These are phyloP conservation scores for Teratosphaeriaceae sp. DNA, from an alignment of 2,329 filamentous ascomycete genomes.

Conservation along the genomic window DNA sequence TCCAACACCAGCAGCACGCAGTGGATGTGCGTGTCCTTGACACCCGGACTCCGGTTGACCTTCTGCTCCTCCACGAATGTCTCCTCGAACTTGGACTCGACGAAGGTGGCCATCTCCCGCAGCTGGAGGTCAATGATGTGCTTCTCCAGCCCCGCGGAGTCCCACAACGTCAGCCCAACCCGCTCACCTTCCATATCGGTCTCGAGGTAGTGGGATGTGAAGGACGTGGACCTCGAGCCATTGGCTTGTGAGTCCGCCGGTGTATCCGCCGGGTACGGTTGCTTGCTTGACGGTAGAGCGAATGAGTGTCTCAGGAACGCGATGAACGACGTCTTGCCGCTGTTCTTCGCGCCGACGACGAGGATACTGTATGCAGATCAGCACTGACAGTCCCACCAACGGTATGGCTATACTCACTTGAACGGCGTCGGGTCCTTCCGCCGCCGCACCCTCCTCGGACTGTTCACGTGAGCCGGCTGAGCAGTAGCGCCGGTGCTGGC, in stretches of 20 bases:
- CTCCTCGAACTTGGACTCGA: slow-evolving; percentile 98
- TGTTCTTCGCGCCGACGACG: slow-evolving; percentile 77
- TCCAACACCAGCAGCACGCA: slow-evolving; percentile 91
- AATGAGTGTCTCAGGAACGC: slow-evolving; percentile 88
- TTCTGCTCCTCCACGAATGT: slow-evolving; percentile 98
- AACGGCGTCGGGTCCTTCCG: slow-evolving; percentile 97
- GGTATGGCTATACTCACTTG: slow-evolving; percentile 67
- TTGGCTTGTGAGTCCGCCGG: slow-evolving; percentile 13
- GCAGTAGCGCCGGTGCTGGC: slow-evolving; percentile 86
- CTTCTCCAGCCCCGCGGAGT: slow-evolving; percentile 91
- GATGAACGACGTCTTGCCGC: slow-evolving; percentile 94
- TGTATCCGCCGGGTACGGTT: slow-evolving; percentile 31
- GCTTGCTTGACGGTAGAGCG: slow-evolving; percentile 74
- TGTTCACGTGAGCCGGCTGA: slow-evolving; percentile 76
- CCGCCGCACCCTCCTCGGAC: slow-evolving; percentile 81
- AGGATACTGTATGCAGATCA: slow-evolving; percentile 59
- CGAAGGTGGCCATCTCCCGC: slow-evolving; percentile 81
- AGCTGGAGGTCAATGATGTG: slow-evolving; percentile 92
- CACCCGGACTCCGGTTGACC: slow-evolving; percentile 84
- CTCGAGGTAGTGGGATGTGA: slow-evolving; percentile 84
- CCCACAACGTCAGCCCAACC: slow-evolving; percentile 90
- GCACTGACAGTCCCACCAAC: background rate
- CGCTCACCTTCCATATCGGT: slow-evolving; percentile 90
- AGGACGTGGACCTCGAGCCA: slow-evolving; percentile 40
- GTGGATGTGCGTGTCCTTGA: slow-evolving; percentile 95